Evolutionary conservation across 2,329 filamentous ascomycete genomes (phyloP), one percentile per base, ranked within the genome.

Genomic region (Ophiostoma perfectum): DNA sequence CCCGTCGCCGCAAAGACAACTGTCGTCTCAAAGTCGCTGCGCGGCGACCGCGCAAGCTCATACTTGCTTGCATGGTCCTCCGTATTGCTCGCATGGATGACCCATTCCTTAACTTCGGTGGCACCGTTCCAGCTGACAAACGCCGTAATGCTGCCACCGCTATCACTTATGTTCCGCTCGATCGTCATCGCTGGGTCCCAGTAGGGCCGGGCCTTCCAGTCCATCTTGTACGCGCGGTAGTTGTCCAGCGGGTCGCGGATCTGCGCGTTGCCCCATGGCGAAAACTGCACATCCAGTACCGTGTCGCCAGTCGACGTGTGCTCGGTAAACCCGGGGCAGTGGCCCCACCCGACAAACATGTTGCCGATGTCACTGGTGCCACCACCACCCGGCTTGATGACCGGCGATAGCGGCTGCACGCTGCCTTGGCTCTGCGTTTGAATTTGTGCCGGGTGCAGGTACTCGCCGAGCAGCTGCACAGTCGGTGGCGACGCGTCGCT

Each of bases 261-360:
- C 9, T 52, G 4, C 5, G 41, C 38, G 18, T 44, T 66, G 3
- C 55, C 63, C 69, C 69, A 70, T 9, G 69, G 69, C n/a, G 66
- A 68, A 41, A 70, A 68, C 73, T 83, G 82, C 5, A 78, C 78
- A 69, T 86, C 82, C 77, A 85, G 84, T n/a, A 87, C 77, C 1
- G 81, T 74, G 9, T 79, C 75, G 12, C 84, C 84, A 8, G 82
- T 78, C 2, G 76, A 72, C 0, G 77, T 78, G 72, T 83, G 79
- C 70, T 82, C 81, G 2, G 81, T 83, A 41, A 82, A 73, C 1
- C 80, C 80, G 0, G 81, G 81, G 11, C 80, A 78, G 0, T 79
- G 80, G 3, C 86, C 85, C 84, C 85, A 88, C 69, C 83, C 83
- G 45, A 88, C 81, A 63, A 87, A 77, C 5, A 81, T 80, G 69